A percentile compares a stretch with the other conserved stretches of the same genome.
phyloP scores from a whole-genome alignment of 805 yeast species.

The Jamesozyma hellenica region DNA sequence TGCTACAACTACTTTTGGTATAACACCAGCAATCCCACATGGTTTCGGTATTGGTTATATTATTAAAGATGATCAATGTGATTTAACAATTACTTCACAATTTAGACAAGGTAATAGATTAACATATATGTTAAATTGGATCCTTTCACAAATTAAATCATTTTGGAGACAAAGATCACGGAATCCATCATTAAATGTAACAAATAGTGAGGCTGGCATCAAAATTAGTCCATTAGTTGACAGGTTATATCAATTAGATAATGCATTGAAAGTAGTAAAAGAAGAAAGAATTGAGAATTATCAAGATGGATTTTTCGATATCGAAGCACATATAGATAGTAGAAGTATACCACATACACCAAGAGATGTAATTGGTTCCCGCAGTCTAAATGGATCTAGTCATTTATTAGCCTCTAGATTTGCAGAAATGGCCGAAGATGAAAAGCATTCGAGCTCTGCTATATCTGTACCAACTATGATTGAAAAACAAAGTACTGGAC shows the following conservation, averaged over 20 bases:
- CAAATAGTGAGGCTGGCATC: conserved; percentile 12
- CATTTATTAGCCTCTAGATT: conserved; percentile 12
- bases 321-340: conserved; percentile 21
- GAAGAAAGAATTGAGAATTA: not conserved
- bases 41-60: conserved; percentile 93
- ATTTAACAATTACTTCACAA: conserved; percentile 77
- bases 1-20: conserved; percentile 74
- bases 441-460: conserved; percentile 15
- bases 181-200: conserved; percentile 3
- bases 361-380: conserved; percentile 6
- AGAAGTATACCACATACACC: conserved; percentile 17
- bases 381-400: not conserved
- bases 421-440: conserved; percentile 7
- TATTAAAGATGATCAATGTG: conserved; percentile 68
- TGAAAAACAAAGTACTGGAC: conserved; percentile 24
- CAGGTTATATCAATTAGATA: conserved; percentile 30
- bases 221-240: conserved; percentile 24
- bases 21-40: conserved; percentile 79
- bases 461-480: conserved; percentile 19
- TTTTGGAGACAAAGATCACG: conserved; percentile 33
- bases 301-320: conserved; percentile 18
- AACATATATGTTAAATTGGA: conserved; percentile 61
- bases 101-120: conserved; percentile 77
- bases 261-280: conserved; percentile 17
- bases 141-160: conserved; percentile 48